These are phyloP conservation scores for Chrysanthemum lavandulifolium DNA, from an alignment of 129 eudicot genomes.

Conservation along the genomic window DNA sequence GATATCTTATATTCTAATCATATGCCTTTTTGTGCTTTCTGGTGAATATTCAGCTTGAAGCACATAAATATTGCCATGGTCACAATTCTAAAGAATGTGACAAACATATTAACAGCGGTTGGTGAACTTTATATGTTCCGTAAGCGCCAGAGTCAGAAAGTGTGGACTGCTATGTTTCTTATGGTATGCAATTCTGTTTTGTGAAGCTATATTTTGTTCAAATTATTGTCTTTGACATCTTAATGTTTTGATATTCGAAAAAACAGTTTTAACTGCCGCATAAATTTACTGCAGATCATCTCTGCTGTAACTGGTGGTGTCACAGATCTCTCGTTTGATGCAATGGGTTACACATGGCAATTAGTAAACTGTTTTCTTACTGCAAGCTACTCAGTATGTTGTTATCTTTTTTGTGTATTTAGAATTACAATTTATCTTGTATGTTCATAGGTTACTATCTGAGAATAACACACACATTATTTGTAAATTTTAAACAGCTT, in stretches of 20 bases:
- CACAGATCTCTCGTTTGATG: conserved; percentile 72
- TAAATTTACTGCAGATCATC: conserved; percentile 53
- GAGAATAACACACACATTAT: background rate
- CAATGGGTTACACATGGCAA: conserved; percentile 77
- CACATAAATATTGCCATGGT: conserved; percentile 86
- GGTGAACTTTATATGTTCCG: conserved; percentile 76
- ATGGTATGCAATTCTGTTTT: conserved; percentile 48
- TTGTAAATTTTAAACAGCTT: conserved; percentile 49
- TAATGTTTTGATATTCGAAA: background rate
- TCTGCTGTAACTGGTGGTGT: conserved; percentile 79
- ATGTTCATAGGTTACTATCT: background rate
- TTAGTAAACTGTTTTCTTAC: conserved; percentile 60
- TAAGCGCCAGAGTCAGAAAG: conserved; percentile 71
- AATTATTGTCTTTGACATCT: background rate
- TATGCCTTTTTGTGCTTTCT: conserved; percentile 14
- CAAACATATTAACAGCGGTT: conserved; percentile 79
- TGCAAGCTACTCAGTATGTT: conserved; percentile 80
- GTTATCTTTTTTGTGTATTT: conserved; percentile 6
- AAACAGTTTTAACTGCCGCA: background rate
- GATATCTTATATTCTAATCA: conserved; percentile 12
- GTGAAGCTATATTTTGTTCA: conserved; percentile 14
- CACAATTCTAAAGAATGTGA: conserved; percentile 80
- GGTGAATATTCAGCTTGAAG: conserved; percentile 63
- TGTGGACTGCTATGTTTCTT: conserved; percentile 82
- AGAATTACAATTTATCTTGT: background rate